Base-by-base conservation (phyloP, 1,139 yeast genomes). In the Yamadazyma dushanensis region DNA sequence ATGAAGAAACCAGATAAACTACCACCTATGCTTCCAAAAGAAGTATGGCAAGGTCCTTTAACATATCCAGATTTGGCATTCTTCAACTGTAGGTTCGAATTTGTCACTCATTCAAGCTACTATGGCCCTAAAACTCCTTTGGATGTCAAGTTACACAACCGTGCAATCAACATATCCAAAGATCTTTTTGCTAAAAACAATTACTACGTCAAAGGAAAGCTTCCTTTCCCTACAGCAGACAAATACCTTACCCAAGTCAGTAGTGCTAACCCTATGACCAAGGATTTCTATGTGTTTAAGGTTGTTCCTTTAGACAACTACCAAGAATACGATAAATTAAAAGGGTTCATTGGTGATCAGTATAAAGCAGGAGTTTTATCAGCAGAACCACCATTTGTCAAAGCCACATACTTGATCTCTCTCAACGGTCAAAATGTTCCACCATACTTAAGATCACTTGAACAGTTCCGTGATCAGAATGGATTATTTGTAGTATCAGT, bases 381-480 rank as follows among this genome's bases (percentile, higher is more conserved):
- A 24, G 70, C 66, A 15, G 65, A 57, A 43, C 76, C 74, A 1
- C 45, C 55, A 15, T 66, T 70, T 44, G 80, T 82, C 22, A 83
- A 83, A 51, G 94, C 84, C 53, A 70, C 81, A 2, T 85, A 84
- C 55, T 45, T 85, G 31, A 55, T 83, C 22, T 71, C 86, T 1
- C 46, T 78, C 16, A 55, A 58, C 38, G 49, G 55, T 29, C 24
- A 46, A 25, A 26, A 24, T 7, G 16, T 19, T 14, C 67, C 70
- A 1, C 38, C 41, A 16, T 63, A 57, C 38, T 58, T 71, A 22
- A 43, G 51, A 24, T 44, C 43, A n/a, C 21, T 48, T 8, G 20
- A 32, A 8, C 23, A 38, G 11, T 14, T 47, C n/a, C 23, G 34
- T 1, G 40, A 40, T 8, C 33, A 29, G 20, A 16, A 35, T 8